Base-by-base conservation (phyloP, 2,329 filamentous ascomycete genomes). In the Ascochyta viciae-villosae region DNA sequence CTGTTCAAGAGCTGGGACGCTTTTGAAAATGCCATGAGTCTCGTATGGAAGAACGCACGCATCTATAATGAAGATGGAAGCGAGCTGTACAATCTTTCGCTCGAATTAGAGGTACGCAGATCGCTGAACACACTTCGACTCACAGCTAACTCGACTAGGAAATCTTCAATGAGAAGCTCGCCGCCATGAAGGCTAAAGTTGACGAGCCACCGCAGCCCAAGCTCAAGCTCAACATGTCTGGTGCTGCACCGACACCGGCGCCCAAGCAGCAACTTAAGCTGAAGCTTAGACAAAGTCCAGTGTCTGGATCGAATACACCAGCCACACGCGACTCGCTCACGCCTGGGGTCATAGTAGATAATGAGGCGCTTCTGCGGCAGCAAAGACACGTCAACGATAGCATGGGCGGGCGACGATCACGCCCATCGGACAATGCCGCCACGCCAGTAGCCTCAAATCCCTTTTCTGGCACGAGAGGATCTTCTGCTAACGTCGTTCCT, bases 11-110 rank as follows among this genome's bases (percentile, higher is more conserved):
- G 81, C 46, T 97, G 93, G 93, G 83, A 87, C 53, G 83, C 87
- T 0, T 91, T 96, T 63, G 91, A 92, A 72, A 87, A 92, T 50
- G 90, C 90, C 68, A 83, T 91, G 12, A 90, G 87, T 66, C 83
- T 91, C 48, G 87, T 97, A 39, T 97, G 93, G 93, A 84, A 83
- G 44, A 97, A 97, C 74, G 92, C 92, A 0, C 89, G 87, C 68
- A 89, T 89, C 56, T 97, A 94, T 80, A 97, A 97, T 64, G 91
- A 96, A 74, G 92, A 96, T 70, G 90, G 89, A 4, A 96, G 93
- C 68, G 89, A 92, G 15, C 93, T 96, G 47, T 91, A 88, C 61
- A 81, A 85, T 22, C 81, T 95, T 58, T 91, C 92, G 0, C 85
- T 87, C 44, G 87, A 95, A 57, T 84, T 97, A 6, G 88, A 96